Evolutionary conservation across 805 yeast species (phyloP), one percentile per base, ranked within the genome.

Genomic region (Maudiozyma bulderi): DNA sequence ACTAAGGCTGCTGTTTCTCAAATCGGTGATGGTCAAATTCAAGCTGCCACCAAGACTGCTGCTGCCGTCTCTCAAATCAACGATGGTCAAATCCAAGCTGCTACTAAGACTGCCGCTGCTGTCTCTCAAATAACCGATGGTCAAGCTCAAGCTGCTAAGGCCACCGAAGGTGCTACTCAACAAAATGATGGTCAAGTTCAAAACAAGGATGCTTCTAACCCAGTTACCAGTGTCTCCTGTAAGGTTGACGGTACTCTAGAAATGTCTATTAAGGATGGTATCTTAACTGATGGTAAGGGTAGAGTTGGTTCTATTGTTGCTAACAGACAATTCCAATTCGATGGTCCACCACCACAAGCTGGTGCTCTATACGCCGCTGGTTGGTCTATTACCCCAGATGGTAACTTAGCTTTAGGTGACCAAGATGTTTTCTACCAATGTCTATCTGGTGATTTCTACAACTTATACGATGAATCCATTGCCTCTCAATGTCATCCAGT

Each of bases 261-360:
- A 41, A 71, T 84, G 75, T 70, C 74, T 40, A 73, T 84, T 59
- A 67, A 72, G 37, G 70, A 60, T 31, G 69, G 80, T 56, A 60
- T 78, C 47, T 71, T 84, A 59, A 74, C 70, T 14, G 91, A 84
- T 60, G 64, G 76, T 38, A 57, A 71, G 54, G 84, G 84, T 45
- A 80, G 91, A 76, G 69, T 84, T 56, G 90, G 90, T 58, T 78
- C 89, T 47, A 82, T 84, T 68, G 91, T 84, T 58, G 82, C 89
- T 50, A 84, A 83, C 81, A 76, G 84, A 73, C 91, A 84, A 73
- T 84, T 84, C 78, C 90, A 84, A 73, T 84, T 84, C 63, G 90
- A 84, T 68, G 90, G 90, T 65, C 88, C 89, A 54, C 85, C 86
- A 71, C 89, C 90, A 62, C 91, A 84, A 74, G 86, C 84, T 35